phyloP scores from a whole-genome alignment of 1,284 basidiomycete species.

The Apiotrichum sp. region DNA sequence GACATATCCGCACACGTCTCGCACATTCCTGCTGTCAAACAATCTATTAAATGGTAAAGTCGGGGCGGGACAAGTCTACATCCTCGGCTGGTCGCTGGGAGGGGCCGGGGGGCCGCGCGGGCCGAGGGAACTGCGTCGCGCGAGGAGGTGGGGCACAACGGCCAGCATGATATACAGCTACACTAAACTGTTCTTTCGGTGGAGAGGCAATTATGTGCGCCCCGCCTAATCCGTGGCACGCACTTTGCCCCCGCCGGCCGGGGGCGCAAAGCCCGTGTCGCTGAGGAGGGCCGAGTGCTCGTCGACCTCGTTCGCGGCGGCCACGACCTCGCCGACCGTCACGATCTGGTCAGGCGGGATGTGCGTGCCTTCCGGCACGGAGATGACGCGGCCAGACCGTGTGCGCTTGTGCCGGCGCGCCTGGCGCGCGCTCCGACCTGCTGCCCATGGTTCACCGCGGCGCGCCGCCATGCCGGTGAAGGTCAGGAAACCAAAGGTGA shows the following conservation, averaged over 20 bases:
- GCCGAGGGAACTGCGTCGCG: no score
- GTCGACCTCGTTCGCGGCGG: slow-evolving; percentile 20
- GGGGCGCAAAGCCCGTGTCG: not conserved
- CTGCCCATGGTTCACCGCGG: slow-evolving; percentile 45
- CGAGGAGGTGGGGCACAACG: no score
- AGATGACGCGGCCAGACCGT: slow-evolving; percentile 39
- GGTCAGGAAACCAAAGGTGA: slow-evolving; percentile 36
- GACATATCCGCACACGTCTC: no score
- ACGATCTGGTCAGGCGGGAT: slow-evolving; percentile 37
- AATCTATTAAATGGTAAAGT: no score
- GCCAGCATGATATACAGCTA: not conserved
- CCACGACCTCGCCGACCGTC: slow-evolving; percentile 39
- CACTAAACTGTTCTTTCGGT: slow-evolving; percentile 1
- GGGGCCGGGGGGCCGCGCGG: no score
- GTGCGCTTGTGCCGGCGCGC: slow-evolving; percentile 41
- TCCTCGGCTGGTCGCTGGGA: no score
- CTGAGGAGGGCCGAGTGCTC: slow-evolving; percentile 39
- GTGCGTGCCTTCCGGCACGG: slow-evolving; percentile 36
- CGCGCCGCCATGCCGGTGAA: slow-evolving; percentile 45
- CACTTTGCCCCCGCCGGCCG: slow-evolving; percentile 10
- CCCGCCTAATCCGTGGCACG: slow-evolving; percentile 10
- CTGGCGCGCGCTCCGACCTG: slow-evolving; percentile 38
- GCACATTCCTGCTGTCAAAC: no score
- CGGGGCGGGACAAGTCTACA: no score
- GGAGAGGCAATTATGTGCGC: not conserved